Base-by-base conservation (phyloP, 2,329 filamentous ascomycete genomes). In the Fusarium kyushuense region DNA sequence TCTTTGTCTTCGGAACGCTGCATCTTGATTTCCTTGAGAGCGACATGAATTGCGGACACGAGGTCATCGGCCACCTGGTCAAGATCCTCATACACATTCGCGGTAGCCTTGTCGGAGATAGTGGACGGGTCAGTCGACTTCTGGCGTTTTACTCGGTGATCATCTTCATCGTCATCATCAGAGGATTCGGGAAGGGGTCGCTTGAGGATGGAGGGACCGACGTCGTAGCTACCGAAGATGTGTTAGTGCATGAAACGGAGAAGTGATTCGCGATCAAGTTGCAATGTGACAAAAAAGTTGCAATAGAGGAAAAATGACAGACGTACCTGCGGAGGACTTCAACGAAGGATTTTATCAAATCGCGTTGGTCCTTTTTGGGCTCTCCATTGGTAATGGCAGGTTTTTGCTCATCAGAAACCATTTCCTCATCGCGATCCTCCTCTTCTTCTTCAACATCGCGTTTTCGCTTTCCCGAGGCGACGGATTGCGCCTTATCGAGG, bases 51-150 rank as follows among this genome's bases (percentile, higher is more conserved):
- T 64, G 82, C 82, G 30, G 79, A 73, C 71, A 83, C 80, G 41
- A 90, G 76, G 64, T 90, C 89, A 52, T 83, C 77, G 17, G 91
- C 86, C 41, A 92, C 81, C 64, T 91, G 88, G 29, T 92, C 89
- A 43, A 94, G 79, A 66, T 86, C 84, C 27, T 83, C 82, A 74
- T 91, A 90, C 32, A 75, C 76, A 68, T 84, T 81, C 48, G 80
- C 79, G 25, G 78, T 76, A 51, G 86, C 80, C 79, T 87, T 89
- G 70, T 87, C 85, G 58, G 82, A 79, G 63, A 90, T 85, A 63
- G 82, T 84, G 19, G 71, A 71, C n/a, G 70, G 65, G 45, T 84
- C 83, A 49, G 83, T 81, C 3, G 86, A 82, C 76, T 88, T 90
- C 70, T 88, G 86, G 42, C 88, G 84, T 77, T 91, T 91, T 53